phyloP scores from a whole-genome alignment of 1,139 yeast genomes.

The Candida tropicalis region DNA sequence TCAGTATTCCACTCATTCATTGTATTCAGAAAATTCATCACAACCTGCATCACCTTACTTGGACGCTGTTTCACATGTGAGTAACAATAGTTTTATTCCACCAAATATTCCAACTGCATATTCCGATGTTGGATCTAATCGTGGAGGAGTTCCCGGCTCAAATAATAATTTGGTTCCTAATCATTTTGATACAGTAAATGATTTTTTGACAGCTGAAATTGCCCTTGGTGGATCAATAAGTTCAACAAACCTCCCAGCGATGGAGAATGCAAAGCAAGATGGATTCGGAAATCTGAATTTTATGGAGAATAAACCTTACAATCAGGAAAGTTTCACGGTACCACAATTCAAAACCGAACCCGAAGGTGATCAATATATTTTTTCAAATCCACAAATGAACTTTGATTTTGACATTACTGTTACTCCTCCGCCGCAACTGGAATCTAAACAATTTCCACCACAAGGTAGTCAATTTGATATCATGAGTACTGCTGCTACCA shows the following conservation, averaged over 20 bases:
- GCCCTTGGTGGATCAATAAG: slow-evolving; percentile 46
- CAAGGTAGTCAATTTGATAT: slow-evolving; percentile 13
- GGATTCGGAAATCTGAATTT: slow-evolving; percentile 4
- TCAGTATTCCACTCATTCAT: slow-evolving; percentile 29
- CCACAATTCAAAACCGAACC: slow-evolving; percentile 5
- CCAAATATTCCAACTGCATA: slow-evolving; percentile 16
- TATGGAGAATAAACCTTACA: slow-evolving; percentile 1
- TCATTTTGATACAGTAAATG: slow-evolving; percentile 22
- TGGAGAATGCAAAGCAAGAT: slow-evolving; percentile 13
- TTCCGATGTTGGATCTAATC: slow-evolving; percentile 19
- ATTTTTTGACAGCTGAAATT: slow-evolving; percentile 27
- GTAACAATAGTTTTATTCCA: slow-evolving; percentile 16
- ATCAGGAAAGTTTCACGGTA: not conserved
- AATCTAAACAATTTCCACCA: slow-evolving; percentile 11
- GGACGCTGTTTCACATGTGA: slow-evolving; percentile 41
- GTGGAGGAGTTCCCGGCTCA: slow-evolving; percentile 10
- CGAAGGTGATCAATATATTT: slow-evolving; percentile 8
- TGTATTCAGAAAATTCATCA: slow-evolving; percentile 40
- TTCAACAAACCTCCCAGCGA: slow-evolving; percentile 33
- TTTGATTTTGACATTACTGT: slow-evolving; percentile 17
- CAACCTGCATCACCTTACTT: slow-evolving; percentile 43
- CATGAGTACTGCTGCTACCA: slow-evolving; percentile 13
- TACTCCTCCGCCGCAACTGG: slow-evolving; percentile 17
- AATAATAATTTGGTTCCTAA: slow-evolving; percentile 11
- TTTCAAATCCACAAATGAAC: slow-evolving; percentile 12